Conservation (phyloP, 768 basidiomycete genomes). For the Russula virescens region DNA sequence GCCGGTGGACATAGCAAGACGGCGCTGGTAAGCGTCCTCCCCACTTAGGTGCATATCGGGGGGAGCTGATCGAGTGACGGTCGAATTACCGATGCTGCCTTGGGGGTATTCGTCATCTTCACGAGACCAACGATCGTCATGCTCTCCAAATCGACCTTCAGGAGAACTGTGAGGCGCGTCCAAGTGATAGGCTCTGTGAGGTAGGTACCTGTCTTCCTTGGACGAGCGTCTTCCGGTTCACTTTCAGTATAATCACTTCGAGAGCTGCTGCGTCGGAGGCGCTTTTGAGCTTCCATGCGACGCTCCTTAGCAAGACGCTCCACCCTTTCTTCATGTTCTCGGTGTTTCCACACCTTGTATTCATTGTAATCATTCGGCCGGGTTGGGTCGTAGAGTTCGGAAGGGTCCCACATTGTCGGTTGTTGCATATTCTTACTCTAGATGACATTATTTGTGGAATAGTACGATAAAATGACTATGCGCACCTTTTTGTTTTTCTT, state of each 20-base stretch:
- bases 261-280: conserved; percentile 41
- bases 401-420: conserved; percentile 65
- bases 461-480: conserved; percentile 5
- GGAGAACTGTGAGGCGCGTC: conserved; percentile 15
- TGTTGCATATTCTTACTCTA: conserved; percentile 59
- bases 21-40: conserved; percentile 75
- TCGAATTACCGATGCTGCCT: conserved; percentile 28
- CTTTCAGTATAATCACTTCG: conserved; percentile 64
- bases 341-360: conserved; percentile 75
- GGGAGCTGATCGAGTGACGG: conserved; percentile 27
- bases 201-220: conserved; percentile 58
- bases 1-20: conserved; percentile 59
- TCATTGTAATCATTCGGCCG: conserved; percentile 88
- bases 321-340: conserved; percentile 68
- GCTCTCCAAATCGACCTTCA: conserved; percentile 40
- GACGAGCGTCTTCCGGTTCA: conserved; percentile 58
- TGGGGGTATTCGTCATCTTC: conserved; percentile 44
- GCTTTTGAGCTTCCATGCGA: conserved; percentile 49
- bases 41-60: conserved; percentile 51
- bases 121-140: conserved; percentile 46
- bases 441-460: background rate
- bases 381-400: conserved; percentile 72
- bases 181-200: background rate
- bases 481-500: conserved; percentile 59
- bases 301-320: conserved; percentile 41